Percentiles rank a stretch among this genome's conserved stretches.
Conservation (phyloP, 2,329 filamentous ascomycete species). For the Fusarium xyrophilum region DNA sequence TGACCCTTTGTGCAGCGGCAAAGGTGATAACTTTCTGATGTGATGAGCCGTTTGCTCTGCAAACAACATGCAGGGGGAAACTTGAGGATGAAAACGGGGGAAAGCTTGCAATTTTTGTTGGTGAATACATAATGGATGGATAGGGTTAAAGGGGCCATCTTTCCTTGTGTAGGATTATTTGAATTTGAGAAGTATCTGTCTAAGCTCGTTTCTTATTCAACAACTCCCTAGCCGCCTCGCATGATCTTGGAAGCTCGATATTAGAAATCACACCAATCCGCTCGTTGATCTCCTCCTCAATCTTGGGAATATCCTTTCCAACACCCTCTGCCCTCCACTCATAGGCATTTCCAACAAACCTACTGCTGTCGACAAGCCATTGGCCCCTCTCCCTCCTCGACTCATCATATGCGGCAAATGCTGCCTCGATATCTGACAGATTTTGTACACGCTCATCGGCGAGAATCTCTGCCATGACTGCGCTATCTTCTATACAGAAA, state of each 20-base stretch:
- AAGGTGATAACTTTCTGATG: too few relatives aligned
- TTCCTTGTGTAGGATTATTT: neutral
- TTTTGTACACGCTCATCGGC: conserved; percentile 48
- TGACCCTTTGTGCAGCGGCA: too few relatives aligned
- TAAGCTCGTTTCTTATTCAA: neutral
- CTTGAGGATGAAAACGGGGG: too few relatives aligned
- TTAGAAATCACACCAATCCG: conserved; percentile 20
- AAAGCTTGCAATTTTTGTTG: too few relatives aligned
- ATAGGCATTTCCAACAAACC: conserved; percentile 51
- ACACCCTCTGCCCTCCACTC: conserved; percentile 49
- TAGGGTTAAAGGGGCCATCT: too few relatives aligned
- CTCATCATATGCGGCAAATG: conserved; percentile 53
- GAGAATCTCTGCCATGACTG: conserved; percentile 54
- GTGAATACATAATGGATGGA: neutral
- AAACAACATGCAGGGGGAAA: too few relatives aligned
- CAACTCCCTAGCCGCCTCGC: neutral
- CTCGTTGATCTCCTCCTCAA: conserved; percentile 32
- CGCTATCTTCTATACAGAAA: conserved; percentile 61
- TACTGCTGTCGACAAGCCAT: conserved; percentile 58
- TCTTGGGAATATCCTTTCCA: conserved; percentile 21
- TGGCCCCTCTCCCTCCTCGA: conserved; percentile 59
- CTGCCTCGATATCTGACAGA: conserved; percentile 34
- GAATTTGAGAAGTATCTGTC: neutral
- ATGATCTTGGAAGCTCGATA: conserved; percentile 12
- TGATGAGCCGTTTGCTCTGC: too few relatives aligned